Evolutionary conservation across 2,329 filamentous ascomycete genomes (phyloP), one percentile per base, ranked within the genome.

Genomic region (Elsinoe necatrix): DNA sequence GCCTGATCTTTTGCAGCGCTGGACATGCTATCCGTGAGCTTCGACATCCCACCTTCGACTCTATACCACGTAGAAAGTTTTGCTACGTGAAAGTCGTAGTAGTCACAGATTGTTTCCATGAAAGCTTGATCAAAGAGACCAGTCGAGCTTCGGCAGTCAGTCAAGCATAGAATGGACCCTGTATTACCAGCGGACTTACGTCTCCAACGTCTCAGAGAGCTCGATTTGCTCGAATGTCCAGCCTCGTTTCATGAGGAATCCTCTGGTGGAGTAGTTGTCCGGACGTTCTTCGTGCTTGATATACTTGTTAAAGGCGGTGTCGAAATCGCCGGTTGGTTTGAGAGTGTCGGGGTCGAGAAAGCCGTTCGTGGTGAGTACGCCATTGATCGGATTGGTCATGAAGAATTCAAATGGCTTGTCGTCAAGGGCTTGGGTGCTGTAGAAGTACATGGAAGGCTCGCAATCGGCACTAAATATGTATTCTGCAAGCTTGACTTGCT

Each of bases 61-160:
- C 45, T 27, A 21, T 29, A 50, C 45, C 45, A 50, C 11, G 3
- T 27, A 3, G 21, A 21, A 11, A 3, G 7, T 29, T 25, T 29
- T 6, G 45, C 45, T 11, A 29, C 23, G 2, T 50, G n/a, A 18
- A 50, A 50, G 25, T 50, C 45, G 45, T 50, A 50, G 14, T 50
- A 50, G n/a, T 50, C 45, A 25, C 45, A 50, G 45, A 50, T 50
- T 3, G 45, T 50, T n/a, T 50, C 45, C 45, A 50, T 50, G 25
- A 50, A 50, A 3, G 45, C 45, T 50, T 50, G 45, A 50, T 50
- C 45, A 16, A 50, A 50, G 3, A 50, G 45, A 18, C 45, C 45
- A 16, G 45, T 50, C 6, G 45, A 50, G 21, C 45, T 50, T 9
- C 7, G 8, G 27, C 3, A 50, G 34, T 37, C 27, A 31, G n/a